Percentiles rank a stretch among this genome's conserved stretches.
Conservation (phyloP, 2,329 filamentous ascomycete species). For the Aaosphaeria pasadenensis region DNA sequence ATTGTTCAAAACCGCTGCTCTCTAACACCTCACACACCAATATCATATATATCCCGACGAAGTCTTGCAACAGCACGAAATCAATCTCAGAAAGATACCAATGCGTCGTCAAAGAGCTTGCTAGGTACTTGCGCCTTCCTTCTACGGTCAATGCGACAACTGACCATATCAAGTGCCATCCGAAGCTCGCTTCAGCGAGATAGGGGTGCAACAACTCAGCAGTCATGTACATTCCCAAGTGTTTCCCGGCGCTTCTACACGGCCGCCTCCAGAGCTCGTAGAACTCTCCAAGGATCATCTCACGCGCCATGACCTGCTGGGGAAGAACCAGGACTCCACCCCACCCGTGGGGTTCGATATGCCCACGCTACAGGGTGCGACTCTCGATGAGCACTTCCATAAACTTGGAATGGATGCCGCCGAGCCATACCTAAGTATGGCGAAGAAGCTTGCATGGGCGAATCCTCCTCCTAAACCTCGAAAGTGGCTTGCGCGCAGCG, state of each 20-base stretch:
- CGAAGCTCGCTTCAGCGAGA: conserved; percentile 78
- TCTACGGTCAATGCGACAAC: neutral
- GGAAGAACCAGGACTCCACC: conserved; percentile 78
- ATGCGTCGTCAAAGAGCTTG: conserved; percentile 9
- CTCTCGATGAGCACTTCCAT: conserved; percentile 91
- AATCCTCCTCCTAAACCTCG: conserved; percentile 59
- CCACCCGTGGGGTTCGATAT: conserved; percentile 81
- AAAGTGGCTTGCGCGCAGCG: conserved; percentile 75
- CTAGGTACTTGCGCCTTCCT: conserved; percentile 14
- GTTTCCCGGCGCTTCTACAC: conserved; percentile 59
- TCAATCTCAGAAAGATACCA: conserved; percentile 5
- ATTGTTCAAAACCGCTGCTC: conserved; percentile 15
- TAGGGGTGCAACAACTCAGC: conserved; percentile 93
- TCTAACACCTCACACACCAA: conserved; percentile 8
- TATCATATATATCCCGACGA: conserved; percentile 16
- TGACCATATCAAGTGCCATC: conserved; percentile 33
- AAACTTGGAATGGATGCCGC: conserved; percentile 82
- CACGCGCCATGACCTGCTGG: conserved; percentile 77
- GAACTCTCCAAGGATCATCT: conserved; percentile 80
- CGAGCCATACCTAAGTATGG: conserved; percentile 74
- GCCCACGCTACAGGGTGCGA: conserved; percentile 72
- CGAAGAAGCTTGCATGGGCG: conserved; percentile 69
- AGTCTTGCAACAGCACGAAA: conserved; percentile 22
- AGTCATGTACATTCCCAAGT: conserved; percentile 77
- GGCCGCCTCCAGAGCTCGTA: conserved; percentile 68